Conservation (phyloP, 148 eudicot species). For the Pouteria glomerata region DNA sequence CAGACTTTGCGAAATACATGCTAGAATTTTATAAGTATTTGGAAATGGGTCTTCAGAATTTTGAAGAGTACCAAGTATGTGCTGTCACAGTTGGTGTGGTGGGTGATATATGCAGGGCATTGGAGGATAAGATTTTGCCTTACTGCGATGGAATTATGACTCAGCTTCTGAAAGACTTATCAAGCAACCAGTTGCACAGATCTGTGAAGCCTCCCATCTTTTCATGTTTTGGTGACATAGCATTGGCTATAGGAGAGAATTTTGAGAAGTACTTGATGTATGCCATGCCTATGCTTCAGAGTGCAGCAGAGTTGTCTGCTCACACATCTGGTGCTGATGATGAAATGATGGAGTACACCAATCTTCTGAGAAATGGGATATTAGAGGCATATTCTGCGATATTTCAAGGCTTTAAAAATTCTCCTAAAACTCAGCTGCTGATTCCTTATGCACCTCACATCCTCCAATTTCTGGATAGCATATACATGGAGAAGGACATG, state of each 20-base stretch:
- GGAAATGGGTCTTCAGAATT: slow-evolving; percentile 96
- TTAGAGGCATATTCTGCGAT: slow-evolving; percentile 91
- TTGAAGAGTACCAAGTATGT: slow-evolving; percentile 91
- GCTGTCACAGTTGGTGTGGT: slow-evolving; percentile 91
- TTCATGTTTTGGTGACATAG: slow-evolving; percentile 89
- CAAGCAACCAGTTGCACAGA: slow-evolving; percentile 82
- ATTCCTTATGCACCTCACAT: slow-evolving; percentile 75
- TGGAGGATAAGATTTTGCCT: slow-evolving; percentile 86
- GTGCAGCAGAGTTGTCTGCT: slow-evolving; percentile 77
- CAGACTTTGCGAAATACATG: slow-evolving; percentile 77
- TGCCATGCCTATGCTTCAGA: slow-evolving; percentile 95
- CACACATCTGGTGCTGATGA: slow-evolving; percentile 70
- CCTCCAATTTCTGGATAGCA: slow-evolving; percentile 73
- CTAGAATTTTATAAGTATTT: slow-evolving; percentile 72
- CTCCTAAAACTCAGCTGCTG: slow-evolving; percentile 68
- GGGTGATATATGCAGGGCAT: slow-evolving; percentile 84
- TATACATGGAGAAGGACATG: slow-evolving; percentile 89
- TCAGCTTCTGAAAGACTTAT: slow-evolving; percentile 81
- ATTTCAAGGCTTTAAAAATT: slow-evolving; percentile 85
- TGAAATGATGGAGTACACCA: slow-evolving; percentile 70
- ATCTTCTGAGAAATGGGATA: slow-evolving; percentile 76
- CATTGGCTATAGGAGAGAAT: slow-evolving; percentile 86
- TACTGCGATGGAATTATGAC: slow-evolving; percentile 96
- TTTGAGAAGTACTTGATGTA: slow-evolving; percentile 89
- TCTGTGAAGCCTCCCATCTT: slow-evolving; percentile 96